Percentiles rank a stretch among this genome's conserved stretches.
Evolutionary conservation across 257 asterid species (phyloP).

Genomic region (Capsicum rhomboideum): DNA sequence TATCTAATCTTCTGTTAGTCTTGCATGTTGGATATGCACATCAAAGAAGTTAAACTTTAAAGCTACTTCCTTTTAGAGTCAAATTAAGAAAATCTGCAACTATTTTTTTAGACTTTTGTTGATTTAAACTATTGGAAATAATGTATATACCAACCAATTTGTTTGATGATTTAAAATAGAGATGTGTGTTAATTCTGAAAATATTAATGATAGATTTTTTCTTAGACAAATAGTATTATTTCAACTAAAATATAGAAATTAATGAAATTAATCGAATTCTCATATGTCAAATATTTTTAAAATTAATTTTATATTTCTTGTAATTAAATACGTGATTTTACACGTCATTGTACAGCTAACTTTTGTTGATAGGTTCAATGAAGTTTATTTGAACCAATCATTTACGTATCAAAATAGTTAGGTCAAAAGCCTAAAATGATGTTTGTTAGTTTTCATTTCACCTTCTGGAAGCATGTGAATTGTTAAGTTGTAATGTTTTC

Average conservation of each 20-base stretch:
- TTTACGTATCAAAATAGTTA: background rate
- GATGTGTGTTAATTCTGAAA: background rate
- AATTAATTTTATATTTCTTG: background rate
- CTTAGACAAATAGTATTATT: background rate
- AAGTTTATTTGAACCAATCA: background rate
- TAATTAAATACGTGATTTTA: background rate
- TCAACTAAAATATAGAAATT: background rate
- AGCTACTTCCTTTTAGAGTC: background rate
- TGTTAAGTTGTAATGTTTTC: background rate
- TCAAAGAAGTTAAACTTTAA: background rate
- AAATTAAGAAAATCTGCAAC: background rate
- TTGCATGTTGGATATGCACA: background rate
- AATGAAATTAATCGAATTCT: background rate
- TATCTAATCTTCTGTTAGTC: background rate
- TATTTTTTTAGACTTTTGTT: background rate
- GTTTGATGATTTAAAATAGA: background rate
- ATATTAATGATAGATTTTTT: too few relatives aligned
- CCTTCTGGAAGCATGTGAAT: too few relatives aligned
- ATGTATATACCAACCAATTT: background rate
- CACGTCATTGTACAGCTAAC: background rate
- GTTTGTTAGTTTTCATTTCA: background rate
- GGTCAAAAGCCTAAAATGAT: background rate
- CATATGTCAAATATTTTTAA: background rate
- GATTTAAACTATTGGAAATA: background rate
- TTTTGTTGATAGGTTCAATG: background rate